These are phyloP conservation scores for Xerocomellus dryophilus DNA, from an alignment of 768 basidiomycete genomes.

Conservation along the genomic window DNA sequence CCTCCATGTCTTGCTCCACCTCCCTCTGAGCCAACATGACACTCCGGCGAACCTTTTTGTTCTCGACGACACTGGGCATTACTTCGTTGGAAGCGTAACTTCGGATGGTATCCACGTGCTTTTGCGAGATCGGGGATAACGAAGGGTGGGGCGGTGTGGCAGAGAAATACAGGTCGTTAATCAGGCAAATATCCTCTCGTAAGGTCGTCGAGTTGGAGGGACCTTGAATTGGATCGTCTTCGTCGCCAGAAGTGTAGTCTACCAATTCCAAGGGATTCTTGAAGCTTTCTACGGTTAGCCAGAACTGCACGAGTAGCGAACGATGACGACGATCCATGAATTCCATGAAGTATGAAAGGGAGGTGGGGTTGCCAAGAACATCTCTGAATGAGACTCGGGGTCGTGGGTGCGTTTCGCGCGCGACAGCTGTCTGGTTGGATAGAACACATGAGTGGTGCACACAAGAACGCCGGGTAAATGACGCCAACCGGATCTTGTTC, in stretches of 20 bases:
- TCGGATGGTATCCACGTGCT: constrained; percentile 68
- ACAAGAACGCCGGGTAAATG: not conserved
- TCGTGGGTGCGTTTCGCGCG: constrained; percentile 43
- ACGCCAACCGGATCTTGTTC: constrained; percentile 56
- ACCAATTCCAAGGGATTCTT: constrained; percentile 91
- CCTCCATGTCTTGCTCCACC: constrained; percentile 85
- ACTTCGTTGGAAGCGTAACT: constrained; percentile 56
- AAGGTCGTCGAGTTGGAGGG: constrained; percentile 57
- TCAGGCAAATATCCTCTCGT: constrained; percentile 85
- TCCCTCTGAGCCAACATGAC: constrained; percentile 84
- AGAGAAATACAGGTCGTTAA: constrained; percentile 85
- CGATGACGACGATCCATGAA: constrained; percentile 91
- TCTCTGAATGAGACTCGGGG: constrained; percentile 65
- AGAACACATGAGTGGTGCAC: not conserved
- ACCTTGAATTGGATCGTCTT: constrained; percentile 59
- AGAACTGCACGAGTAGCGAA: constrained; percentile 90
- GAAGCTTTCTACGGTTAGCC: constrained; percentile 96
- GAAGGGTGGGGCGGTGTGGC: constrained; percentile 53
- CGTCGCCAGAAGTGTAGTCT: constrained; percentile 58
- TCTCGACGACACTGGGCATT: constrained; percentile 37
- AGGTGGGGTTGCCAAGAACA: constrained; percentile 83
- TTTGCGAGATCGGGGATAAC: constrained; percentile 62
- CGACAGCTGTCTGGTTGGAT: constrained; percentile 36
- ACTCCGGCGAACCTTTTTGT: constrained; percentile 64
- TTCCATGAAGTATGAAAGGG: constrained; percentile 95